Conservation (phyloP, 352 stramenopile species). For the Thraustochytrium striatum region DNA sequence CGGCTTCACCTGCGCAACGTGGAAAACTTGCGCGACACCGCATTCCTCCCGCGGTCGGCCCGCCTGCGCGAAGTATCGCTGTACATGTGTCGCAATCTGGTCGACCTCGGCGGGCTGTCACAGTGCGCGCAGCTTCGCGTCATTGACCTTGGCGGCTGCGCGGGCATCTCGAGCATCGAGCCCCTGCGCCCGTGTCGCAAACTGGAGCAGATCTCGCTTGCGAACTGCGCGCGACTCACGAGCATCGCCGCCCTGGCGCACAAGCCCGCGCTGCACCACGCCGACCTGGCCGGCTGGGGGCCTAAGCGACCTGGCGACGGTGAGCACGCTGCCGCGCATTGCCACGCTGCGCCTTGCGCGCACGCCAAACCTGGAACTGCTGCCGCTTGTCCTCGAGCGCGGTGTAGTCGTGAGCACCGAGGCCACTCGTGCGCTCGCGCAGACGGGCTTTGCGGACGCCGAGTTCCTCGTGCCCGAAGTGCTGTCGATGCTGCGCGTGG, state of each 20-base stretch:
- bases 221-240: slow-evolving; percentile 18
- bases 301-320: background rate
- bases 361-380: background rate
- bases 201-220: slow-evolving; percentile 24
- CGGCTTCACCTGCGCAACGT: slow-evolving; percentile 25
- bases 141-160: slow-evolving; percentile 20
- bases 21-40: background rate
- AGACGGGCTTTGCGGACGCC: background rate
- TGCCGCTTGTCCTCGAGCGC: background rate
- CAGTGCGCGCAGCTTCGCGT: background rate
- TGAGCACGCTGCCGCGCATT: background rate
- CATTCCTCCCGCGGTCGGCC: background rate
- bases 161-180: background rate
- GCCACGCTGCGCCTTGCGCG: slow-evolving; percentile 6
- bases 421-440: background rate
- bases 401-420: background rate
- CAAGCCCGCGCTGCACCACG: background rate
- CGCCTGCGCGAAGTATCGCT: slow-evolving; percentile 21
- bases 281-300: slow-evolving; percentile 10
- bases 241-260: background rate
- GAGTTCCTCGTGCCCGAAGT: background rate
- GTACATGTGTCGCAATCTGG: slow-evolving; percentile 41
- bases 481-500: background rate
- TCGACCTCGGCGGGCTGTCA: background rate
- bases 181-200: background rate